Percentiles rank a stretch among this genome's conserved stretches.
These are phyloP conservation scores for Hymenoscyphus scutula DNA, from an alignment of 2,329 filamentous ascomycete species.

Conservation along the genomic window DNA sequence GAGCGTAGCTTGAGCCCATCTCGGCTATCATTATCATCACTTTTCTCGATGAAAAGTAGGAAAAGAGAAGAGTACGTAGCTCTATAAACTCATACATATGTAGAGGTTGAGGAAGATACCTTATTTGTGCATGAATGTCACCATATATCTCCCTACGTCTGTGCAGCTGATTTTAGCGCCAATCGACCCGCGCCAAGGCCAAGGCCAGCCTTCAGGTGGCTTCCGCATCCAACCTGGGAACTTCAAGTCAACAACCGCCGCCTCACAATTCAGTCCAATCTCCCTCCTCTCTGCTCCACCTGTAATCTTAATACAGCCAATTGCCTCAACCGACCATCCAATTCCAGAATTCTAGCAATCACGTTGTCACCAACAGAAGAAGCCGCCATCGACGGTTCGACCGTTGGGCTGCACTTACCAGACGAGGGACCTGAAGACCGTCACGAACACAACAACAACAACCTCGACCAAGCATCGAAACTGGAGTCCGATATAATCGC, in stretches of 20 bases:
- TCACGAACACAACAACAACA: conserved; percentile 5
- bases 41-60: not conserved
- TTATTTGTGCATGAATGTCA: not conserved
- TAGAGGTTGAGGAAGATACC: no score
- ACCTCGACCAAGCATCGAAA: conserved; percentile 33
- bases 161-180: not conserved
- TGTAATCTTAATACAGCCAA: conserved; percentile 7
- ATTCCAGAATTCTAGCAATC: conserved; percentile 33
- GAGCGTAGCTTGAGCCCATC: not conserved
- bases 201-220: not conserved
- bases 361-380: conserved; percentile 50
- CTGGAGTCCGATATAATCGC: conserved; percentile 37
- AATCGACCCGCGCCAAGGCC: not conserved
- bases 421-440: conserved; percentile 14
- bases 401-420: conserved; percentile 39
- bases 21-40: not conserved
- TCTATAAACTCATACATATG: no score
- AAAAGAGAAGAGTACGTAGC: no score
- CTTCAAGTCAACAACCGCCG: conserved; percentile 5
- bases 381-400: conserved; percentile 44
- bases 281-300: not conserved
- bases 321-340: not conserved
- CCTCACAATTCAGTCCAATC: not conserved
- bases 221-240: not conserved
- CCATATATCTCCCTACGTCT: not conserved